Percentiles rank a stretch among this genome's conserved stretches.
phyloP scores from a whole-genome alignment of 768 basidiomycete genomes.

The Calocera viscosa region DNA sequence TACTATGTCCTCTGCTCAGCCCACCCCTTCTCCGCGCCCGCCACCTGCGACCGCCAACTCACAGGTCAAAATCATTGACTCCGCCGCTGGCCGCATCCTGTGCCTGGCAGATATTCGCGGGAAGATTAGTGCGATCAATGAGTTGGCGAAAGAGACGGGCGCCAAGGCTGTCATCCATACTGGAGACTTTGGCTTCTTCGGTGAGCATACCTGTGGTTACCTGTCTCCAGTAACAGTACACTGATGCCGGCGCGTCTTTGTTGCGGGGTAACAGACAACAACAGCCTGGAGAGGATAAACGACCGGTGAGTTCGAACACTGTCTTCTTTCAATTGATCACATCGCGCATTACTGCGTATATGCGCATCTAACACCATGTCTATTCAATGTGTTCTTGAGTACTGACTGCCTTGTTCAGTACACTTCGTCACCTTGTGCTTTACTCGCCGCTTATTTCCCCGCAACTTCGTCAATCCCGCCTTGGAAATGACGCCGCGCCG shows the following conservation, averaged over 20 bases:
- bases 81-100: conserved; percentile 71
- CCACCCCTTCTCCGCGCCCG: conserved; percentile 5
- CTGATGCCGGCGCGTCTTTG: too few species aligned
- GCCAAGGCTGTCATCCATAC: conserved; percentile 93
- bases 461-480: conserved; percentile 67
- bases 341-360: not conserved
- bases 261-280: conserved; percentile 40
- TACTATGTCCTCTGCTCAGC: not conserved
- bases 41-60: not conserved
- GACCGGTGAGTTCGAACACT: conserved; percentile 45
- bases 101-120: conserved; percentile 93
- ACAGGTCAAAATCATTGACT: conserved; percentile 44
- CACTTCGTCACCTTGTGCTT: conserved; percentile 87
- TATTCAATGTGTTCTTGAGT: not conserved
- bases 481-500: conserved; percentile 57
- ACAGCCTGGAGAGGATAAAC: conserved; percentile 77
- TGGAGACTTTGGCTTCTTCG: conserved; percentile 98
- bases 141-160: conserved; percentile 75
- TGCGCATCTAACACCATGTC: conserved; percentile 2
- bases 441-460: conserved; percentile 87
- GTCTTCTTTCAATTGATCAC: not conserved
- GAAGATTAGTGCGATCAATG: conserved; percentile 74
- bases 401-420: conserved; percentile 29
- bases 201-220: too few species aligned
- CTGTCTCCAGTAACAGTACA: too few species aligned